phyloP scores from a whole-genome alignment of 208 protist species.

The Trypanosoma caninum region DNA sequence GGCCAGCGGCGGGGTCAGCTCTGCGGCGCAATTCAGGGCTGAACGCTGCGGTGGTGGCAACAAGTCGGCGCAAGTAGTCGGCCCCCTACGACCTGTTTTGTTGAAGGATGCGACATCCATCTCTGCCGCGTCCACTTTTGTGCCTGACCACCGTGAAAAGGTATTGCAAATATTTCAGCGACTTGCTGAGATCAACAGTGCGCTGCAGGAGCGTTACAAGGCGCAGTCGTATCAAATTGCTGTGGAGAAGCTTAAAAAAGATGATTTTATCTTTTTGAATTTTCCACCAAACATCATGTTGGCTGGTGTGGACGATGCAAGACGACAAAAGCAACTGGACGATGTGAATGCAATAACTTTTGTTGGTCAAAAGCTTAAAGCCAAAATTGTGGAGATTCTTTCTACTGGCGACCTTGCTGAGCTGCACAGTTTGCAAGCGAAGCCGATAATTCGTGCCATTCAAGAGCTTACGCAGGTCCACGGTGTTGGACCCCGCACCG shows the following conservation, averaged over 20 bases:
- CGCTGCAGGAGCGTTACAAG: constrained; percentile 79
- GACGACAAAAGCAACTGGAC: constrained; percentile 34
- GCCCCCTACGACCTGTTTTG: too few species aligned
- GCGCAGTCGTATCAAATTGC: constrained; percentile 56
- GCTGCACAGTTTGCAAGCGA: constrained; percentile 56
- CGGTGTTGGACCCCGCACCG: constrained; percentile 85
- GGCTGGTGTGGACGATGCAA: constrained; percentile 43
- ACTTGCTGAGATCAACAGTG: constrained; percentile 73
- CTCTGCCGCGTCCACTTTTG: constrained; percentile 25
- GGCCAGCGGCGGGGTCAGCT: too few species aligned
- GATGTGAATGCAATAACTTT: constrained; percentile 31
- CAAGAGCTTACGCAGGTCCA: constrained; percentile 77
- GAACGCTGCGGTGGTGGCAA: not conserved
- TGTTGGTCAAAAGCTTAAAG: constrained; percentile 65
- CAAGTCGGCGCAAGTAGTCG: too few species aligned
- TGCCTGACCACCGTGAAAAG: constrained; percentile 76
- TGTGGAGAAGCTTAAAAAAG: constrained; percentile 53
- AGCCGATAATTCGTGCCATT: constrained; percentile 76
- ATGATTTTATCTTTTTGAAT: constrained; percentile 60
- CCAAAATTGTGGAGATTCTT: constrained; percentile 81
- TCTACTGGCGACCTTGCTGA: constrained; percentile 70
- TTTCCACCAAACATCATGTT: constrained; percentile 69
- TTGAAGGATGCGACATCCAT: not conserved
- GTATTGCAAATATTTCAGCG: constrained; percentile 75
- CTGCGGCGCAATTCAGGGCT: too few species aligned